Evolutionary conservation across 352 stramenopile genomes (phyloP).

Genomic region (Globisporangium heterothallicum): DNA sequence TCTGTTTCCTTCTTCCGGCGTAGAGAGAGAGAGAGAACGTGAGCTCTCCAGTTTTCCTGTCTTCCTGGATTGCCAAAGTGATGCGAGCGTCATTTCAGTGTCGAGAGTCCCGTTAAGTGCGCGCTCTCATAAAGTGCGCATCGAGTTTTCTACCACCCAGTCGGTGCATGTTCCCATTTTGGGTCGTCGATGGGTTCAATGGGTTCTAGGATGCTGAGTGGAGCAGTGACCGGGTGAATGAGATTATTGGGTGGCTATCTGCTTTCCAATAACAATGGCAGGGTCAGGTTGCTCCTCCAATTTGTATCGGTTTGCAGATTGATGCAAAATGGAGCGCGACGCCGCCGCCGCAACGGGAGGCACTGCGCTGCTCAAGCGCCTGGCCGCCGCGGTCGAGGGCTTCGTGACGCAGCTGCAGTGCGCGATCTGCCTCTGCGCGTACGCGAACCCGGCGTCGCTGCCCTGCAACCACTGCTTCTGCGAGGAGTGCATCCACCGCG

Average conservation of each 20-base stretch:
- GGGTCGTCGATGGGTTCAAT: neutral
- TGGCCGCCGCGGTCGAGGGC: constrained; percentile 50
- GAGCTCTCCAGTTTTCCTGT: neutral
- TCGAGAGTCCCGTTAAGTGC: neutral
- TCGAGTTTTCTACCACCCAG: neutral
- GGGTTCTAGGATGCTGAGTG: neutral
- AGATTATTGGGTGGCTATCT: constrained; percentile 1
- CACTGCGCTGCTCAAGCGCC: constrained; percentile 31
- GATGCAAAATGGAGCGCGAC: constrained; percentile 9
- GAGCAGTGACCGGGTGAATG: no score
- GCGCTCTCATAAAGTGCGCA: neutral
- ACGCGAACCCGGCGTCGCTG: constrained; percentile 61
- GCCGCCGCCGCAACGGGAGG: constrained; percentile 5
- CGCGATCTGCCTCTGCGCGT: constrained; percentile 78
- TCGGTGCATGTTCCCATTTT: neutral
- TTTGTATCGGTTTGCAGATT: no score
- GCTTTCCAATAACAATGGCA: neutral
- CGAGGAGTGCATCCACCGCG: constrained; percentile 81
- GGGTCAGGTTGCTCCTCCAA: neutral
- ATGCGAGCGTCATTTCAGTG: no score
- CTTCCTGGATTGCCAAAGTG: no score
- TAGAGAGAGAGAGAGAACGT: neutral
- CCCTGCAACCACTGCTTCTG: constrained; percentile 88
- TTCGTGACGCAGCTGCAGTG: constrained; percentile 78
- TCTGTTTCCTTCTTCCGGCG: neutral